Conservation (phyloP, 768 basidiomycete species). For the Coprinopsis cinerea region DNA sequence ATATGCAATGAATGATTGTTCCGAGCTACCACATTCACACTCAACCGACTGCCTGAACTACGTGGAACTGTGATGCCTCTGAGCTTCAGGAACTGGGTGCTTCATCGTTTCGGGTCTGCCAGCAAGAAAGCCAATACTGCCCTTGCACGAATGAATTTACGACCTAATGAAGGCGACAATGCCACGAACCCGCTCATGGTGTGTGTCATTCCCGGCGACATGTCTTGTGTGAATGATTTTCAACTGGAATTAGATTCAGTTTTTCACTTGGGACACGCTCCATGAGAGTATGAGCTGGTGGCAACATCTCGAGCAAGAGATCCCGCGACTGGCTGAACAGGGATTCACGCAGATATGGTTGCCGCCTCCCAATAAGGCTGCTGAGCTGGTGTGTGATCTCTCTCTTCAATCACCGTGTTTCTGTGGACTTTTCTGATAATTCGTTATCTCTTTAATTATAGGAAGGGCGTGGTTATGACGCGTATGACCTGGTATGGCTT, state of each 20-base stretch:
- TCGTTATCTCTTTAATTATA: constrained; percentile 20
- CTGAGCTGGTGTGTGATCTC: constrained; percentile 39
- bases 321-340: constrained; percentile 55
- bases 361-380: constrained; percentile 80
- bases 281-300: constrained; percentile 69
- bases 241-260: constrained; percentile 53
- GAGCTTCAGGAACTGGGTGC: constrained; percentile 8
- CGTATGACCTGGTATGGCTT: constrained; percentile 67
- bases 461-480: constrained; percentile 78
- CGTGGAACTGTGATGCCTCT: constrained; percentile 10
- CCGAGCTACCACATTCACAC: neutral
- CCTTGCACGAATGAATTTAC: constrained; percentile 55
- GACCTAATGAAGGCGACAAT: constrained; percentile 39
- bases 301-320: constrained; percentile 62
- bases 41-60: neutral
- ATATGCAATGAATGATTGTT: too few relatives aligned
- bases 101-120: neutral
- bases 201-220: constrained; percentile 15
- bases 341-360: constrained; percentile 83
- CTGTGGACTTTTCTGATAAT: neutral
- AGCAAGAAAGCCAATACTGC: constrained; percentile 27
- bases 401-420: neutral
- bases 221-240: neutral
- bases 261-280: constrained; percentile 76
- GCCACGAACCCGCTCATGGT: constrained; percentile 69